These are phyloP conservation scores for Pseudonectria foliicola DNA, from an alignment of 2,329 filamentous ascomycete genomes.

Conservation along the genomic window DNA sequence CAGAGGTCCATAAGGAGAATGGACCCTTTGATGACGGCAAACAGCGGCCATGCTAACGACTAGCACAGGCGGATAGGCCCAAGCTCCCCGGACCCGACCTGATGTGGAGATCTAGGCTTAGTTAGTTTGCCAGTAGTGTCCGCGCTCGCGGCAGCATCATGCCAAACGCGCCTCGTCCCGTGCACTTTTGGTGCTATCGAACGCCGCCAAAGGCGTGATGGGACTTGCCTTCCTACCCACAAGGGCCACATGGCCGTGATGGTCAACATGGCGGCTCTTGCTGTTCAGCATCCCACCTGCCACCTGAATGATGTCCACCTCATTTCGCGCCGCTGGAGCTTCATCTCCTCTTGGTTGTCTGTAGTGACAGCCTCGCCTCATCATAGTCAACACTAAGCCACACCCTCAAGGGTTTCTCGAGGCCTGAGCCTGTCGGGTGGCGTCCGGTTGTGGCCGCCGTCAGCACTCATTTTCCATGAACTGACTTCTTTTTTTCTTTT, in stretches of 20 bases:
- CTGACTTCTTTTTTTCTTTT: no score
- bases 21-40: constrained; percentile 3
- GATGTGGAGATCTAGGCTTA: constrained; percentile 8
- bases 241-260: not conserved
- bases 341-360: constrained; percentile 19
- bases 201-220: constrained; percentile 6
- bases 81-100: constrained; percentile 6
- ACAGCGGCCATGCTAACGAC: constrained; percentile 3
- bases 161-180: constrained; percentile 18
- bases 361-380: constrained; percentile 11
- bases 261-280: constrained; percentile 6
- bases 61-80: constrained; percentile 6
- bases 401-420: constrained; percentile 5
- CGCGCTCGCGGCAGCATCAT: constrained; percentile 10
- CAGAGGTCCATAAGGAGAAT: not conserved
- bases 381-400: constrained; percentile 8
- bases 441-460: constrained; percentile 3
- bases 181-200: not conserved
- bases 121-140: constrained; percentile 6
- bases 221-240: no score
- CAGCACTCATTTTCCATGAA: constrained; percentile 5
- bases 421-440: constrained; percentile 1
- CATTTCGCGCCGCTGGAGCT: constrained; percentile 19
- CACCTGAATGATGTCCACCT: constrained; percentile 11
- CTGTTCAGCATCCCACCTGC: constrained; percentile 1